A percentile compares a stretch with the other conserved stretches of the same genome.
phyloP scores from a whole-genome alignment of 2,329 filamentous ascomycete genomes.

The Aspergillus proliferans region DNA sequence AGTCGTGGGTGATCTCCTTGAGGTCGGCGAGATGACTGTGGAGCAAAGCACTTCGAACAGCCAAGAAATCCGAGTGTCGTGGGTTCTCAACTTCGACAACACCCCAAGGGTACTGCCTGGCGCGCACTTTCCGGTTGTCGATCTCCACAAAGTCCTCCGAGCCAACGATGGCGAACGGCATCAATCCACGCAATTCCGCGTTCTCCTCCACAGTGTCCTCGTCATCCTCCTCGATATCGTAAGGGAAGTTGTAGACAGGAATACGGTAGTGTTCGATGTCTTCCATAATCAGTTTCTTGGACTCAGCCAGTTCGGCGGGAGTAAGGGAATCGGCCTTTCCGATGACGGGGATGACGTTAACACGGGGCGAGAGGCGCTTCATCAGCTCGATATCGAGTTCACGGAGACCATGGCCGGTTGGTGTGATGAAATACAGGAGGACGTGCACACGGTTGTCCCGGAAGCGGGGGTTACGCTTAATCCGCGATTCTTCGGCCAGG shows the following conservation, averaged over 20 bases:
- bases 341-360: slow-evolving; percentile 98
- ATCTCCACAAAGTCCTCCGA: slow-evolving; percentile 95
- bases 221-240: slow-evolving; percentile 98
- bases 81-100: slow-evolving; percentile 99
- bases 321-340: slow-evolving; percentile 97
- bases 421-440: slow-evolving; percentile 98
- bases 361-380: slow-evolving; percentile 95
- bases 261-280: slow-evolving; percentile 99
- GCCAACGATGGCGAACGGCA: slow-evolving; percentile 98
- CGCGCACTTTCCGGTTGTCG: slow-evolving; percentile 83
- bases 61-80: slow-evolving; percentile 95
- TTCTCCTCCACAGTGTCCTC: slow-evolving; percentile 99
- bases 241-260: slow-evolving; percentile 99
- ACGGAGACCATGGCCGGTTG: slow-evolving; percentile 92
- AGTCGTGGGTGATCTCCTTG: slow-evolving; percentile 99
- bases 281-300: slow-evolving; percentile 99
- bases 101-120: slow-evolving; percentile 97
- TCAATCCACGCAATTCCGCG: slow-evolving; percentile 89
- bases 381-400: slow-evolving; percentile 99
- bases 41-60: slow-evolving; percentile 89
- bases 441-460: slow-evolving; percentile 98
- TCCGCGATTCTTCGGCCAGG: slow-evolving; percentile 96
- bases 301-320: slow-evolving; percentile 91
- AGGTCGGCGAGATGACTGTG: slow-evolving; percentile 97
- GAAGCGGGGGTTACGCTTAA: slow-evolving; percentile 99